Evolutionary conservation across 1,284 basidiomycete genomes (phyloP).

Genomic region (Moniliophthora roreri): DNA sequence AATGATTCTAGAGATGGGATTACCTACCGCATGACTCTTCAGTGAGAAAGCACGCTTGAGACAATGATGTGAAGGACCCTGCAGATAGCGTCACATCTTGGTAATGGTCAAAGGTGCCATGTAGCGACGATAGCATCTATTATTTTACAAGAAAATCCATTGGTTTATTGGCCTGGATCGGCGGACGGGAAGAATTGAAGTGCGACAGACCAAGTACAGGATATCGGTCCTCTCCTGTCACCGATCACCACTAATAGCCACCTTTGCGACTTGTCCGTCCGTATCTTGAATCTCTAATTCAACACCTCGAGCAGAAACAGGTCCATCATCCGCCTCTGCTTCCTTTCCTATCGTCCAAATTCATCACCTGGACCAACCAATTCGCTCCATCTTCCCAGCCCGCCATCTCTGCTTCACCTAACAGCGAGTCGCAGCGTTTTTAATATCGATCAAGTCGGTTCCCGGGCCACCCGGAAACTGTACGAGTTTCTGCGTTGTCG

Average conservation of each 20-base stretch:
- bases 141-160: too few relatives aligned
- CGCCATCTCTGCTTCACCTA: constrained; percentile 74
- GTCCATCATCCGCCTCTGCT: constrained; percentile 30
- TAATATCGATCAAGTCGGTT: constrained; percentile 66
- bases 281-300: constrained; percentile 70
- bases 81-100: too few relatives aligned
- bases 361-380: constrained; percentile 79
- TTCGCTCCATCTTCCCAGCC: constrained; percentile 80
- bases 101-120: too few relatives aligned
- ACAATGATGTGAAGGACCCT: too few relatives aligned
- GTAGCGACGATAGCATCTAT: too few relatives aligned
- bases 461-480: constrained; percentile 57
- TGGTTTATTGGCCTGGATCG: too few relatives aligned
- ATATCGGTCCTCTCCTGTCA: too few relatives aligned
- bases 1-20: too few relatives aligned
- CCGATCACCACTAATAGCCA: constrained; percentile 46
- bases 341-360: constrained; percentile 49
- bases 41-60: too few relatives aligned
- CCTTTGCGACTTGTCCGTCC: constrained; percentile 59
- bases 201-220: too few relatives aligned
- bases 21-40: too few relatives aligned
- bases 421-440: constrained; percentile 67
- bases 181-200: too few relatives aligned
- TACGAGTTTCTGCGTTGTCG: constrained; percentile 66
- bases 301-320: constrained; percentile 37